Evolutionary conservation across 352 stramenopile genomes (phyloP).

Genomic region (Globisporangium heterothallicum): DNA sequence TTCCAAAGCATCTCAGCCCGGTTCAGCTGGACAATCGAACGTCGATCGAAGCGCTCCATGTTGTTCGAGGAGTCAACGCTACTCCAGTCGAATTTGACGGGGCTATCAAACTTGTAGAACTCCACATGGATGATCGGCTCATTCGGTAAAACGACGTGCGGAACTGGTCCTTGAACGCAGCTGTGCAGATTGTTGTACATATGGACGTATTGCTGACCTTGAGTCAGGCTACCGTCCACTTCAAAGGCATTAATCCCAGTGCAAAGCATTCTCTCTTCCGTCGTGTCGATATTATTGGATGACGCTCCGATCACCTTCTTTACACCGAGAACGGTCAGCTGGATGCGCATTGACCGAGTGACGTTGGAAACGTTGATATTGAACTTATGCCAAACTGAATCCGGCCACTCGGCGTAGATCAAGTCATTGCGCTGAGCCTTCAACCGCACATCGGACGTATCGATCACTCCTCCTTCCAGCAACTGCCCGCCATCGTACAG

Average conservation of each 20-base stretch:
- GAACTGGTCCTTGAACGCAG: conserved; percentile 63
- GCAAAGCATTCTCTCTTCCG: conserved; percentile 71
- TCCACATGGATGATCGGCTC: conserved; percentile 71
- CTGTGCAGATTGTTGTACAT: conserved; percentile 82
- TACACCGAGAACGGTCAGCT: conserved; percentile 67
- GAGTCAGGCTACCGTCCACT: conserved; percentile 57
- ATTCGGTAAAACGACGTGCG: conserved; percentile 61
- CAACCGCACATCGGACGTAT: conserved; percentile 66
- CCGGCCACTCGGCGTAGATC: conserved; percentile 67
- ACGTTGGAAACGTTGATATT: conserved; percentile 68
- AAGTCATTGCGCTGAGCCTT: conserved; percentile 68
- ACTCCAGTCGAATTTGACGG: conserved; percentile 77
- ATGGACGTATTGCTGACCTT: conserved; percentile 66
- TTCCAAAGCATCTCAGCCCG: conserved; percentile 63
- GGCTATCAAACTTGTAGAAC: conserved; percentile 50
- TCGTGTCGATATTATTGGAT: conserved; percentile 26
- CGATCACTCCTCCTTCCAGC: conserved; percentile 59
- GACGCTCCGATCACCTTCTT: conserved; percentile 56
- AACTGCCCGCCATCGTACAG: conserved; percentile 71
- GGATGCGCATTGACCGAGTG: conserved; percentile 67
- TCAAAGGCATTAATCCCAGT: conserved; percentile 82
- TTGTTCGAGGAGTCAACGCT: conserved; percentile 16
- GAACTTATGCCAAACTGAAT: conserved; percentile 76
- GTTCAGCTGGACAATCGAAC: conserved; percentile 46
- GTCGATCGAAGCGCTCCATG: conserved; percentile 34